These are phyloP conservation scores for Aspergillus coremiiformis DNA, from an alignment of 495 filamentous ascomycete genomes.

Conservation along the genomic window DNA sequence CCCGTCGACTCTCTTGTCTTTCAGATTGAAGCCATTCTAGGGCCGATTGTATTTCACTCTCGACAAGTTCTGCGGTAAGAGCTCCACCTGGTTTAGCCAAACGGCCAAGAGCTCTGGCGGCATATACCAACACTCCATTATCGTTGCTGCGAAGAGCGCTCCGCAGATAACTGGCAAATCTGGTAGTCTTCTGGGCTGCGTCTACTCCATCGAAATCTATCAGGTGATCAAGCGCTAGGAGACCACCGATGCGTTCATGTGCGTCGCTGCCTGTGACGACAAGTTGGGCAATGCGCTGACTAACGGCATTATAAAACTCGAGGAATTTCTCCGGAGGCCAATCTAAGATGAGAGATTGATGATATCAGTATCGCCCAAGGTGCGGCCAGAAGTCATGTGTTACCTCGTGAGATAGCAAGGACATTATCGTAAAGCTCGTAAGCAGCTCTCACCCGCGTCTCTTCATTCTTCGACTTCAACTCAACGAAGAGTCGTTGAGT, in stretches of 20 bases:
- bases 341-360: constrained; percentile 42
- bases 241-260: constrained; percentile 80
- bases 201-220: constrained; percentile 96
- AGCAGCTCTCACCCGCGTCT: constrained; percentile 42
- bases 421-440: constrained; percentile 47
- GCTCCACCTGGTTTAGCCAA: constrained; percentile 89
- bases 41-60: constrained; percentile 90
- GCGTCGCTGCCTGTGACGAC: constrained; percentile 74
- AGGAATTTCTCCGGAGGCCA: constrained; percentile 69
- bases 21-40: constrained; percentile 96
- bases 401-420: constrained; percentile 45
- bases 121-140: constrained; percentile 74
- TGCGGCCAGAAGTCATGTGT: not conserved
- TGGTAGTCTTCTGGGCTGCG: constrained; percentile 84
- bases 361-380: constrained; percentile 1
- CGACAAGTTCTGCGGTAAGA: constrained; percentile 90
- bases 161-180: constrained; percentile 85
- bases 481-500: constrained; percentile 43
- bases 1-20: constrained; percentile 81
- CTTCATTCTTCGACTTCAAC: constrained; percentile 49
- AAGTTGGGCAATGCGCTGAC: constrained; percentile 64
- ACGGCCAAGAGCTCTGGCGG: constrained; percentile 78
- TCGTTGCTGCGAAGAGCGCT: constrained; percentile 84
- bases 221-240: constrained; percentile 82
- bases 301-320: constrained; percentile 71